A percentile compares a stretch with the other conserved stretches of the same genome.
phyloP scores from a whole-genome alignment of 1,284 basidiomycete genomes.

The Fistulina hepatica region DNA sequence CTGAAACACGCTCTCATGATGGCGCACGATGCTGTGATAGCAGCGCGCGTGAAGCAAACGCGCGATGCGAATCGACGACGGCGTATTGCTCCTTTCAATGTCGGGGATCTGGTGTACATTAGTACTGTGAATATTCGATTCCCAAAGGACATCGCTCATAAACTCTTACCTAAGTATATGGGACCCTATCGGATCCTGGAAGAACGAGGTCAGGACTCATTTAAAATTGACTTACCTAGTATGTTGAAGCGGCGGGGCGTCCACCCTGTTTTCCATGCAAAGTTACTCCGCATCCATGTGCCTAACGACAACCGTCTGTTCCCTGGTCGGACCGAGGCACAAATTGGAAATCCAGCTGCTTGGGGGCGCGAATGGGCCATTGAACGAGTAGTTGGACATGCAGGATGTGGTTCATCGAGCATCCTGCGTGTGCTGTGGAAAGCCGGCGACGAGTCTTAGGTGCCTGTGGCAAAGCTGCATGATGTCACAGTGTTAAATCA shows the following conservation, averaged over 20 bases:
- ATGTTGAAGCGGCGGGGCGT: constrained; percentile 9
- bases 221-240: constrained; percentile 5
- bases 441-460: constrained; percentile 1
- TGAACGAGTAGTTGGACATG: constrained; percentile 12
- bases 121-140: constrained; percentile 5
- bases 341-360: constrained; percentile 13
- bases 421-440: constrained; percentile 1
- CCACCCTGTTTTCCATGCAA: constrained; percentile 14
- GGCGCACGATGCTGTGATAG: constrained; percentile 8
- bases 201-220: constrained; percentile 7
- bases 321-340: constrained; percentile 10
- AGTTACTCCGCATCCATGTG: constrained; percentile 8
- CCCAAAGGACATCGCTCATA: constrained; percentile 6
- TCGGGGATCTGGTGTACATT: constrained; percentile 5
- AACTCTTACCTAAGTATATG: constrained; percentile 9
- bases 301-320: constrained; percentile 16
- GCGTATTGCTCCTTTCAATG: constrained; percentile 2
- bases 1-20: constrained; percentile 7
- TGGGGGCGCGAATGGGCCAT: constrained; percentile 15
- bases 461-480: no score
- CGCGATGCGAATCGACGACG: constrained; percentile 4
- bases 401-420: constrained; percentile 1
- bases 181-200: constrained; percentile 5
- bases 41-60: constrained; percentile 8
- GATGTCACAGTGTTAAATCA: no score